Evolutionary conservation across 345 rosid genomes (phyloP).

Genomic region (Salix koriyanagi): DNA sequence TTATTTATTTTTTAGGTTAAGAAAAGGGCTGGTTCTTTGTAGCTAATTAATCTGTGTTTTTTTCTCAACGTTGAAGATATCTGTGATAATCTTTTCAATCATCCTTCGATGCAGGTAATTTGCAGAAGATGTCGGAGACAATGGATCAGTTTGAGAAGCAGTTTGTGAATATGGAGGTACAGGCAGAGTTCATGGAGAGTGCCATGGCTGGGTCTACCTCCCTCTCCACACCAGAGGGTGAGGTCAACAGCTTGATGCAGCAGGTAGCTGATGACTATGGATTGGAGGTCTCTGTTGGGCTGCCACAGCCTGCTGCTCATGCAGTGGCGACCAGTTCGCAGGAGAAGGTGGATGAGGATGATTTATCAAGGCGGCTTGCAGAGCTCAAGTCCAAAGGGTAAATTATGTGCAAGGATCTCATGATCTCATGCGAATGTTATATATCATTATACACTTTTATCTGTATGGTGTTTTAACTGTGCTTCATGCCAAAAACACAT

Average conservation of each 20-base stretch:
- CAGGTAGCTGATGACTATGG: slow-evolving; percentile 99
- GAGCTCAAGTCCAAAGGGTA: slow-evolving; percentile 93
- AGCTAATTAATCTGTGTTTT: no score
- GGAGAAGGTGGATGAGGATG: slow-evolving; percentile 98
- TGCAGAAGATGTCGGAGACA: slow-evolving; percentile 99
- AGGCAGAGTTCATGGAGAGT: slow-evolving; percentile 97
- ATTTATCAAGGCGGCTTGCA: slow-evolving; percentile 90
- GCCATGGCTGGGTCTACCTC: slow-evolving; percentile 99
- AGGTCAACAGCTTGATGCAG: slow-evolving; percentile 97
- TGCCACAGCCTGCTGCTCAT: slow-evolving; percentile 95
- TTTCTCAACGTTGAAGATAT: no score
- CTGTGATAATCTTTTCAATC: slow-evolving; percentile 4
- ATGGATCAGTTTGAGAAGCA: slow-evolving; percentile 99
- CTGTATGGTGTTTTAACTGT: not conserved
- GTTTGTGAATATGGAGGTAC: slow-evolving; percentile 99
- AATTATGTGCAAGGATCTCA: not conserved
- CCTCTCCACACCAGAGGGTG: slow-evolving; percentile 95
- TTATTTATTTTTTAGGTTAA: no score
- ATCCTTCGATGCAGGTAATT: slow-evolving; percentile 54
- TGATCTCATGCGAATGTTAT: not conserved
- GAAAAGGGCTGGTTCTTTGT: no score
- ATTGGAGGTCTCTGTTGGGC: slow-evolving; percentile 92
- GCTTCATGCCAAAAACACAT: not conserved
- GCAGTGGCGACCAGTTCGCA: slow-evolving; percentile 64
- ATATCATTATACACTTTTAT: not conserved